Conservation (phyloP, 2,329 filamentous ascomycete species). For the Phoma sp. region DNA sequence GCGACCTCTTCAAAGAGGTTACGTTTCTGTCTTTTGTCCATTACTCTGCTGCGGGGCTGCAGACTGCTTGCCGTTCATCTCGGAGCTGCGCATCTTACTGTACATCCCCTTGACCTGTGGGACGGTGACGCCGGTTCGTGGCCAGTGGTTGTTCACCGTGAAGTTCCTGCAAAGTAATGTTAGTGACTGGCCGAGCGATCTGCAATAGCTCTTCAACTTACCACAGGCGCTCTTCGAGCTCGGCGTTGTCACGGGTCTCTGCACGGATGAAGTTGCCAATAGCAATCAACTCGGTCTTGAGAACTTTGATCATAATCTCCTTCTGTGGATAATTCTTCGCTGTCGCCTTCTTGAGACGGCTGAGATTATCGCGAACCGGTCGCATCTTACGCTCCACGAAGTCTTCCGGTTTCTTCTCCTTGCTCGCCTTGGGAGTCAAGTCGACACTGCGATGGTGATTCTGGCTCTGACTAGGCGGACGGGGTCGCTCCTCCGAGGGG, state of each 20-base stretch:
- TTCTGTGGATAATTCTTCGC: constrained; percentile 69
- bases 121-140: constrained; percentile 40
- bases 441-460: constrained; percentile 44
- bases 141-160: constrained; percentile 50
- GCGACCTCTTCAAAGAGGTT: constrained; percentile 3
- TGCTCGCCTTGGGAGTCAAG: constrained; percentile 32
- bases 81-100: constrained; percentile 43
- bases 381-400: constrained; percentile 62
- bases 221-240: constrained; percentile 61
- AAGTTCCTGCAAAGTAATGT: constrained; percentile 40
- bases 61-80: constrained; percentile 38
- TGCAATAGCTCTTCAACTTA: constrained; percentile 40
- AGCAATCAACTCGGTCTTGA: constrained; percentile 66
- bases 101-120: constrained; percentile 49
- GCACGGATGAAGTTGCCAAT: constrained; percentile 70
- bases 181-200: constrained; percentile 19
- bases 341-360: constrained; percentile 66
- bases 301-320: constrained; percentile 67
- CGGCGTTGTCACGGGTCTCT: constrained; percentile 52
- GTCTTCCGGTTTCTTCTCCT: constrained; percentile 52
- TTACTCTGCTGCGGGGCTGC: constrained; percentile 31
- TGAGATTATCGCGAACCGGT: constrained; percentile 67
- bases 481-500: constrained; percentile 54
- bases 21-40: constrained; percentile 35
- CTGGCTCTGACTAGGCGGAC: constrained; percentile 56